Base-by-base conservation (phyloP, 257 asterid species). In the Leptodermis oblonga region DNA sequence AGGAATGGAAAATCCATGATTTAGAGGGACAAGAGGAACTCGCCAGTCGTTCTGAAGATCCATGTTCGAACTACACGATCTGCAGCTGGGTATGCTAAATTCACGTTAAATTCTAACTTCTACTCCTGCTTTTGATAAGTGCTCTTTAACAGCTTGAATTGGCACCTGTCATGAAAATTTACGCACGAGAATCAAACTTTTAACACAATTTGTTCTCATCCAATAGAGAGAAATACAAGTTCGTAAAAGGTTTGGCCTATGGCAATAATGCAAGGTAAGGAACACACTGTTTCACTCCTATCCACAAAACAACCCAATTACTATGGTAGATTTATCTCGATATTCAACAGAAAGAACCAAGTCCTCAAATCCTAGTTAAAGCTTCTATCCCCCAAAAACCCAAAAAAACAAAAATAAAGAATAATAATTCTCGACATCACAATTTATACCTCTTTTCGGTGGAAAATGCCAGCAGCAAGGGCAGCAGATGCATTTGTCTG, bases 401-500 rank as follows among this genome's bases (percentile, higher is more conserved):
- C 59, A 22, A 25, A 52, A 28, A 20, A 52, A 52, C 59, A 49
- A 49, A 49, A 49, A 26, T 4, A 43, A 13, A 28, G 18, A 6
- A 8, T 6, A 20, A 18, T 20, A 7, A 22, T 39, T 33, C 41
- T 52, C 34, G 3, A 30, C 18, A n/a, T 46, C 64, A 52, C 0
- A 39, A 56, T 73, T 5, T 8, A 28, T 81, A 93, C 99, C 99
- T 90, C 96, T 76, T 88, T 93, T 28, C 99, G 80, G 23, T 93
- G 97, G 83, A 93, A 93, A 75, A 93, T 90, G 72, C 99, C 97
- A 64, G 97, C 99, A 81, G 97, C 99, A 77, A 93, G 96, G 77
- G 97, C 97, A 74, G 99, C 97, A 70, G 99, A 93, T 23, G 97
- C 99, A 76, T 86, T 90, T 76, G 99, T 93, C 79, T 86, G 72